These are phyloP conservation scores for Amauroascus niger DNA, from an alignment of 2,329 filamentous ascomycete genomes.

Conservation along the genomic window DNA sequence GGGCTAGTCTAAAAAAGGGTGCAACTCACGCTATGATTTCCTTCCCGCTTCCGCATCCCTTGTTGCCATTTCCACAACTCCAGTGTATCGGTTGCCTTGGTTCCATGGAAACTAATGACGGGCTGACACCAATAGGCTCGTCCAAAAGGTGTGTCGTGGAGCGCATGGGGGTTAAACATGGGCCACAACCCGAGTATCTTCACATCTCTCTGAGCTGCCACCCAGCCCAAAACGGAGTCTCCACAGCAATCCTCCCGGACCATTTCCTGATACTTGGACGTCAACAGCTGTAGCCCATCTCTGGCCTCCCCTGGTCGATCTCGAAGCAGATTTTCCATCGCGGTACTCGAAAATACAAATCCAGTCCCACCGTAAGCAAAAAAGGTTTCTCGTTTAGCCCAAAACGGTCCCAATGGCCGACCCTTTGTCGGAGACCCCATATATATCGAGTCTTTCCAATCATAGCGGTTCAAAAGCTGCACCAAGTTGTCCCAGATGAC, in stretches of 20 bases:
- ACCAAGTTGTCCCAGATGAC: not conserved
- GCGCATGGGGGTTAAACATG: not conserved
- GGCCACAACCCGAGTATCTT: not conserved
- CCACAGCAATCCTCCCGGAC: not conserved
- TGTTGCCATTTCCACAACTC: not conserved
- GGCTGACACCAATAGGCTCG: slow-evolving; percentile 1
- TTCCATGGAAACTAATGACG: not conserved
- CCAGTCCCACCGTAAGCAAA: not conserved
- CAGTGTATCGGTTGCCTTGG: not conserved
- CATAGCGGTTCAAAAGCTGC: not conserved
- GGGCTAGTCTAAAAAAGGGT: not conserved
- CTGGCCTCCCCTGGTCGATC: not conserved
- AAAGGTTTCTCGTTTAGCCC: not conserved
- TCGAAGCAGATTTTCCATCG: not conserved
- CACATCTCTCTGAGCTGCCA: not conserved
- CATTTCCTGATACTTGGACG: not conserved
- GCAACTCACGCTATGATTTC: not conserved
- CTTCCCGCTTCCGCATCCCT: not conserved
- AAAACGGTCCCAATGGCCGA: not conserved
- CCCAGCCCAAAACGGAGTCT: slow-evolving; percentile 3
- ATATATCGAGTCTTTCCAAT: not conserved
- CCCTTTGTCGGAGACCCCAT: not conserved
- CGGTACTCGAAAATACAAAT: not conserved
- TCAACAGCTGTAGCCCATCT: not conserved
- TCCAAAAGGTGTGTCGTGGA: not conserved